Evolutionary conservation across 257 asterid species (phyloP), one percentile per base, ranked within the genome.

Genomic region (Solanum stenotomum): DNA sequence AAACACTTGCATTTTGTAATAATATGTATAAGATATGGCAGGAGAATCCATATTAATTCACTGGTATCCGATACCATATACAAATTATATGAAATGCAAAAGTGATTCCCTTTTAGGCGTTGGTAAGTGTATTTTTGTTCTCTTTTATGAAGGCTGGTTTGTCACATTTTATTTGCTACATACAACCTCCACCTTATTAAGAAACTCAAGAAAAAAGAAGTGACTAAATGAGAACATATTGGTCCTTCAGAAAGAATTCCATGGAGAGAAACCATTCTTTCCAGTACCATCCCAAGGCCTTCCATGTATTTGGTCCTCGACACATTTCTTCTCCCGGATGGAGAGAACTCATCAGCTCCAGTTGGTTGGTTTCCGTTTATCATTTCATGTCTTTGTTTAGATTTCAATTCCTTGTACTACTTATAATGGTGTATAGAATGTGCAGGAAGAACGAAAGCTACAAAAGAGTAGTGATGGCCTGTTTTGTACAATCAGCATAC

Each of bases 401-500:
- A n/a, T 56, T 81, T 82, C n/a, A n/a, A 78, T 85, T 29, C 42
- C 12, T 34, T 6, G 11, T 37, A 37, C 83, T 11, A 37, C 52
- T 10, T 2, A 74, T 35, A 2, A 37, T 75, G 52, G 13, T 38
- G 83, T 37, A 15, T 70, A 6, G 40, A 38, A n/a, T 14, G 25
- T 44, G 63, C 96, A 95, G 98, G 98, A 94, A 95, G 90, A 92
- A 95, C 56, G 88, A 89, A 22, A 95, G 94, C 25, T 95, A 95
- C 91, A 93, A 90, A 84, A 93, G 98, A 90, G 92, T 93, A 1
- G 96, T 94, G 27, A 92, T 92, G n/a, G 92, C 98, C 35, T 95
- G 98, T 93, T 95, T 95, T 23, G 93, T 95, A 33, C 96, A 93
- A 90, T 94, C 97, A 29, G 94, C 92, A 3, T 95, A 95, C 94